These are phyloP conservation scores for Penicillium pulvis DNA, from an alignment of 495 filamentous ascomycete species.

Conservation along the genomic window DNA sequence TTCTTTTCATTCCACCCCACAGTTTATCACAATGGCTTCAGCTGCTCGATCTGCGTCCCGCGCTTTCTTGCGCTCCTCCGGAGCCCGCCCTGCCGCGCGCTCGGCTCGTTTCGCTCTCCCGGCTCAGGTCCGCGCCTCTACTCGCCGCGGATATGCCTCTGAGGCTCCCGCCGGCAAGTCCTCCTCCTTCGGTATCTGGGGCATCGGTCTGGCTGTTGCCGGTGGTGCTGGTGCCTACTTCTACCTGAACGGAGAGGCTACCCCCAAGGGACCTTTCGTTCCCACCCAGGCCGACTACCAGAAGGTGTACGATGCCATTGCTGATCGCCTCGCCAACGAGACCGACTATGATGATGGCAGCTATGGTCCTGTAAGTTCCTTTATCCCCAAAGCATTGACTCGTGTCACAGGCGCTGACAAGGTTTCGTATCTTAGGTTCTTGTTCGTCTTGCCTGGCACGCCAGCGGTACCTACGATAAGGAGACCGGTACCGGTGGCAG, in stretches of 20 bases:
- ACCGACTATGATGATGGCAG: conserved; percentile 97
- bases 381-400: not conserved
- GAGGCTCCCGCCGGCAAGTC: conserved; percentile 58
- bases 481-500: conserved; percentile 88
- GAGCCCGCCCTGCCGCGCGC: conserved; percentile 51
- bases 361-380: conserved; percentile 74
- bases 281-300: conserved; percentile 90
- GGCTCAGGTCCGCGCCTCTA: conserved; percentile 63
- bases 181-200: conserved; percentile 48
- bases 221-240: conserved; percentile 72
- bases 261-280: conserved; percentile 54
- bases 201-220: conserved; percentile 55
- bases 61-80: conserved; percentile 52
- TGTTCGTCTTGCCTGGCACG: conserved; percentile 84
- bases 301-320: conserved; percentile 91
- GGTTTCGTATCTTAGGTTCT: conserved; percentile 50
- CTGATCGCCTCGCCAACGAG: conserved; percentile 75
- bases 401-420: not conserved
- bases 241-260: conserved; percentile 59
- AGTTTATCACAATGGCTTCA: conserved; percentile 53
- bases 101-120: conserved; percentile 62
- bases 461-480: conserved; percentile 86
- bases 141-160: conserved; percentile 77
- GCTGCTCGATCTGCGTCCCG: conserved; percentile 54
- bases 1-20: conserved; percentile 16